A percentile compares a stretch with the other conserved stretches of the same genome.
Evolutionary conservation across 192 early-diverging fungal genomes (phyloP).

Genomic region (Umbelopsis sp.): DNA sequence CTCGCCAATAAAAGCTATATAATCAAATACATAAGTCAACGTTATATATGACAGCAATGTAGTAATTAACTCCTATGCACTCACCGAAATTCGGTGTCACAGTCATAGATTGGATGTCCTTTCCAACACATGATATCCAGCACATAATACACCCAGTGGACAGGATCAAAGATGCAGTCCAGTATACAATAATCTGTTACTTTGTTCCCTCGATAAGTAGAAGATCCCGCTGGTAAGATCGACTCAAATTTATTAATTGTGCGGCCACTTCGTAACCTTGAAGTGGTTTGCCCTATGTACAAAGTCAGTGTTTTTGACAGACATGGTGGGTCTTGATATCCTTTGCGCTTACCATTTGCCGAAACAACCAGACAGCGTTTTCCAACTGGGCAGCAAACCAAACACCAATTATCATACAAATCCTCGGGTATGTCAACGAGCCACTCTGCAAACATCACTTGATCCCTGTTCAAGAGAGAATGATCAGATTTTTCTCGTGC

Average conservation of each 20-base stretch:
- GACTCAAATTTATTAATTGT: constrained; percentile 53
- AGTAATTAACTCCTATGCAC: not conserved
- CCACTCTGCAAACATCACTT: constrained; percentile 60
- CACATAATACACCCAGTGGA: constrained; percentile 54
- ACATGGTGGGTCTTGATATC: not conserved
- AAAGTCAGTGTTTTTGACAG: constrained; percentile 24
- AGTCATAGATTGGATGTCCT: constrained; percentile 62
- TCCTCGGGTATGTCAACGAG: constrained; percentile 53
- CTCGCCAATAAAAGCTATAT: constrained; percentile 50
- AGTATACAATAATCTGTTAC: constrained; percentile 58
- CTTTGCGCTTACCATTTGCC: constrained; percentile 43
- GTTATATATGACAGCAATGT: not conserved
- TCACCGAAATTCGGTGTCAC: constrained; percentile 62
- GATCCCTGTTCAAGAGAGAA: constrained; percentile 42
- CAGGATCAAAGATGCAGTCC: constrained; percentile 59
- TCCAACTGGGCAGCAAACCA: constrained; percentile 57
- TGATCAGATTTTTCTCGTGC: not conserved
- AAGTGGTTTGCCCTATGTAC: constrained; percentile 41
- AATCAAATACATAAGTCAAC: constrained; percentile 1
- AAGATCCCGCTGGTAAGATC: constrained; percentile 54
- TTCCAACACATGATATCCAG: constrained; percentile 67
- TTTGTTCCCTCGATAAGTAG: constrained; percentile 45
- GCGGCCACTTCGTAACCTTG: constrained; percentile 39
- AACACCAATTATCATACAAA: constrained; percentile 51
- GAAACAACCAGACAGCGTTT: constrained; percentile 60